phyloP scores from a whole-genome alignment of 257 asterid species.

The Gynochthodes officinalis region DNA sequence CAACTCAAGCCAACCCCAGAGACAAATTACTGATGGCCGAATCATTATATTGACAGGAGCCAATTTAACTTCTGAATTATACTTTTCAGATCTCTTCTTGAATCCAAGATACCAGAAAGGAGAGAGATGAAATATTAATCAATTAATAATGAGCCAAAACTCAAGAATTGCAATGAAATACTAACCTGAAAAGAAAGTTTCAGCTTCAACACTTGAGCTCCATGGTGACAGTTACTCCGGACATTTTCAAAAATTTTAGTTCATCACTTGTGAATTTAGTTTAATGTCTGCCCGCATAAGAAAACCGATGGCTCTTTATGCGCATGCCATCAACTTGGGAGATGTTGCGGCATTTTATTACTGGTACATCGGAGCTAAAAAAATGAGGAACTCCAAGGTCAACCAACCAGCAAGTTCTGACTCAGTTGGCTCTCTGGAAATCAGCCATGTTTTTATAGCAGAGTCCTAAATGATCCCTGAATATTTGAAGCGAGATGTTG shows the following conservation, averaged over 20 bases:
- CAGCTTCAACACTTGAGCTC: not conserved
- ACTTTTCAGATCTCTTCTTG: not conserved
- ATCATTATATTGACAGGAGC: slow-evolving; percentile 1
- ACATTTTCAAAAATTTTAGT: not conserved
- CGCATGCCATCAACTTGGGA: too few relatives aligned
- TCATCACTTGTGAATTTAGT: not conserved
- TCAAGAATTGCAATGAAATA: not conserved
- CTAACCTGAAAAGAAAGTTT: not conserved
- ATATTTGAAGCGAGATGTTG: not conserved
- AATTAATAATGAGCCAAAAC: not conserved
- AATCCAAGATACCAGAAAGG: not conserved
- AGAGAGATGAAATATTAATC: not conserved
- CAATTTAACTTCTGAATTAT: not conserved
- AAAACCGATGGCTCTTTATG: too few relatives aligned
- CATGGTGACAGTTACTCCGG: not conserved
- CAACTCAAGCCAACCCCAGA: slow-evolving; percentile 6
- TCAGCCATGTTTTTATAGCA: not conserved
- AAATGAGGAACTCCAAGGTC: not conserved
- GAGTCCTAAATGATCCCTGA: not conserved
- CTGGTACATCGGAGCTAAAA: not conserved
- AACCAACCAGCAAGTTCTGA: not conserved
- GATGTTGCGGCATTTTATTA: not conserved
- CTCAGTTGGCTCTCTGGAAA: not conserved
- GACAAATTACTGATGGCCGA: not conserved
- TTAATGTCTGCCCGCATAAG: not conserved